Conservation (phyloP, 352 stramenopile species). For the Paralagenidium karlingii region DNA sequence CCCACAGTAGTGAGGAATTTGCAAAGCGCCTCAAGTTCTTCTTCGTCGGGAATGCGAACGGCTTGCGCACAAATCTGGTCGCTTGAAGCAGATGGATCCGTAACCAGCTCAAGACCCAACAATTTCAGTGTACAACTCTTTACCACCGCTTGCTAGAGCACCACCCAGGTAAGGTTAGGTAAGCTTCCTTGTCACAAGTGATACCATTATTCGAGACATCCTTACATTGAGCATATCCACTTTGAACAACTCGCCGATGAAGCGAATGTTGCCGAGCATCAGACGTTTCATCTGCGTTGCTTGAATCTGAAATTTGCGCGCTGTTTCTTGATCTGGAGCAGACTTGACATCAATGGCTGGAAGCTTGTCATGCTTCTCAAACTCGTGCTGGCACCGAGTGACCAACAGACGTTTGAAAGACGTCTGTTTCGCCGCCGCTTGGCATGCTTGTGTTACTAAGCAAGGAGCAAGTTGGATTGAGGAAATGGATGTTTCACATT, state of each 20-base stretch:
- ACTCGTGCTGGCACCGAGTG: slow-evolving; percentile 64
- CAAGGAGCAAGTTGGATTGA: no score
- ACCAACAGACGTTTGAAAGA: slow-evolving; percentile 72
- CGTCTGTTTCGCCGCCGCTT: slow-evolving; percentile 26
- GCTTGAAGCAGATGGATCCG: slow-evolving; percentile 15
- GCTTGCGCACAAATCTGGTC: slow-evolving; percentile 48
- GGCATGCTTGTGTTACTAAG: slow-evolving; percentile 20
- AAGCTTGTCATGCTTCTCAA: slow-evolving; percentile 53
- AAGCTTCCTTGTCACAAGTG: neutral
- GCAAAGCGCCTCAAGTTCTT: slow-evolving; percentile 76
- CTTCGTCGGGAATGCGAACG: slow-evolving; percentile 66
- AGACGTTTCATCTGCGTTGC: slow-evolving; percentile 50
- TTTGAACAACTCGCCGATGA: slow-evolving; percentile 83
- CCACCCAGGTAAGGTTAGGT: neutral
- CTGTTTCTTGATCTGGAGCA: slow-evolving; percentile 5
- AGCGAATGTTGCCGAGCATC: slow-evolving; percentile 83
- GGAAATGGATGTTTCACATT: no score
- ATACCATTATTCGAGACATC: neutral
- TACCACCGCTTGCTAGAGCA: slow-evolving; percentile 40
- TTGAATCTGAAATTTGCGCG: slow-evolving; percentile 24
- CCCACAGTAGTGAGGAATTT: slow-evolving; percentile 74
- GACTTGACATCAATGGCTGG: neutral
- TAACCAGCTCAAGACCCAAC: slow-evolving; percentile 57
- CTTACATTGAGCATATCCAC: slow-evolving; percentile 68
- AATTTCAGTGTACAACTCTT: slow-evolving; percentile 74